Base-by-base conservation (phyloP, 2,329 filamentous ascomycete species). In the Cladosporium halotolerans region DNA sequence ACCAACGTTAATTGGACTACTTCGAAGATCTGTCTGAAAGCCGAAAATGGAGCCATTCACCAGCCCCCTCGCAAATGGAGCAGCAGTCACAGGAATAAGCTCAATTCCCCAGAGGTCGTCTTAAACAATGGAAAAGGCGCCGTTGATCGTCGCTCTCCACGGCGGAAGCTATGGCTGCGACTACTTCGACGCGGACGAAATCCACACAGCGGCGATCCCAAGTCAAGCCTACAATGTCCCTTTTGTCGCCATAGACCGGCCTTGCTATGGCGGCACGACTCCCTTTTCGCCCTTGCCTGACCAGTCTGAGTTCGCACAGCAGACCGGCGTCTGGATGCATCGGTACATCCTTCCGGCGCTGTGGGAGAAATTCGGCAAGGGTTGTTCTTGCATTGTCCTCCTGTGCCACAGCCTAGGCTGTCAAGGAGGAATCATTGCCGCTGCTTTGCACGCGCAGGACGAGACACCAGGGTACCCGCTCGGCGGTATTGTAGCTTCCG, bases 231-330 rank as follows among this genome's bases (percentile, higher is more conserved):
- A 42, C 19, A n/a, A 16, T 11, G 47, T 50, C 7, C 39, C 47
- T 3, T 50, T 50, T 11, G 9, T 50, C 8, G 47, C 47, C 14
- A 31, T 50, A 23, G 39, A 50, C 16, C 38, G 47, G 36, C 47
- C 47, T 4, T 42, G 23, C 28, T 50, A 50, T 13, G 47, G 47
- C 14, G 16, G 31, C 3, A 43, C 39, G 11, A 36, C 19, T 14
- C 28, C 39, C 3, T 2, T 16, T 16, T 14, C 9, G 6, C 31
- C 47, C 3, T 13, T 50, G 2, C 47, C 47, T 8, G 23, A 10
- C 7, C 6, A 18, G 2, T 16, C 28, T 6, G 13, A 43, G 16
- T 50, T 42, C 13, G 31, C 47, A 31, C 18, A 16, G 7, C 38
- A 42, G 31, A 50, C 39, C 18, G 47, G 28, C 9, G 18, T 31